Evolutionary conservation across 1,284 basidiomycete genomes (phyloP), one percentile per base, ranked within the genome.

Genomic region (Bothia castanella): DNA sequence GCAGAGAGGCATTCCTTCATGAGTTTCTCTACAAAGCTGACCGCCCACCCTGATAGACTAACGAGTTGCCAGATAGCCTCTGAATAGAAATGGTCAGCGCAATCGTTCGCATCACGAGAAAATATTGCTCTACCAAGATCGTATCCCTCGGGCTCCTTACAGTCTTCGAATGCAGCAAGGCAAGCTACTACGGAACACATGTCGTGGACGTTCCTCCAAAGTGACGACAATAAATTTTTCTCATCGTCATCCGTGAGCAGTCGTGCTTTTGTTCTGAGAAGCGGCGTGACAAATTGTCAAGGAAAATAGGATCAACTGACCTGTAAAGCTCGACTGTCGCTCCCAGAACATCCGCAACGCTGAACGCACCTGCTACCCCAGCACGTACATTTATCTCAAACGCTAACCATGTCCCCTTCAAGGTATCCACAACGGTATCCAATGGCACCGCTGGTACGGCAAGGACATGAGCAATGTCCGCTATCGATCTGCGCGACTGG

Each of bases 1-100:
- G 65, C 75, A 35, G 80, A 66, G 2, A 88, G 72, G 56, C 81
- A 85, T 58, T 82, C 77, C 58, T 79, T 84, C 64, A 87, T 63
- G 7, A 89, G 62, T 49, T 69, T 77, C 62, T 85, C 83, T n/a
- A 81, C 56, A 52, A 87, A 80, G 29, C 69, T 67, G 23, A 87
- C 67, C 41, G 79, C 64, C 84, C 85, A 89, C 16, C 67, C 69
- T 2, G 75, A 77, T 38, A 87, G 59, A 14, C 75, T 76, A 38
- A 82, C 75, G 7, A 89, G 72, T 54, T 85, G 80, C 87, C 87
- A 89, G 25, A 82, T 73, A 31, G 81, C 79, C 48, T 80, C 86
- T 89, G 49, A 13, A 47, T 32, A 46, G 8, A 36, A 31, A 35
- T 17, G 4, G 13, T 60, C 21, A 52, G 49, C n/a, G 14, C 16